Conservation (phyloP, 495 filamentous ascomycete genomes). For the Lindgomyces ingoldianus region DNA sequence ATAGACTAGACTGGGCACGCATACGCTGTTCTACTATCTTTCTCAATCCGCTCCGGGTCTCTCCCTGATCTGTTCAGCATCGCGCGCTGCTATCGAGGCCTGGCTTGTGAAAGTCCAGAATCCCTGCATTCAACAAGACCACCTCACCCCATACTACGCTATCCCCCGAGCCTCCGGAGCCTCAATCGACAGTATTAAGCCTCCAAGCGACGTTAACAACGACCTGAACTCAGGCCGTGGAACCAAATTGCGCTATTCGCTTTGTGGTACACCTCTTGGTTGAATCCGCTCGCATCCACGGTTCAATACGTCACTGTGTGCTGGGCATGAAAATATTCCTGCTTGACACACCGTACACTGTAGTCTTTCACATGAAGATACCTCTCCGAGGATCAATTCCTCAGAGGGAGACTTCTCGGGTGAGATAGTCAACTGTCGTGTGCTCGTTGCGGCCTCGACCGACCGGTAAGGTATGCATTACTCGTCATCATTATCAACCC, state of each 20-base stretch:
- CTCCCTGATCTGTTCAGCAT: conserved; percentile 6
- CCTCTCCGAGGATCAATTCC: conserved; percentile 1
- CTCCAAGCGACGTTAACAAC: neutral
- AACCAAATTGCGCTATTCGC: neutral
- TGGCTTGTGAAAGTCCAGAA: conserved; percentile 1
- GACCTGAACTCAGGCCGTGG: neutral
- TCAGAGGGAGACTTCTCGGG: conserved; percentile 5
- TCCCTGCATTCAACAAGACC: conserved; percentile 30
- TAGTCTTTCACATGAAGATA: conserved; percentile 26
- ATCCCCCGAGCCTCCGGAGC: neutral
- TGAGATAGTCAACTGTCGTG: conserved; percentile 13
- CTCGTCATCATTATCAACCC: neutral
- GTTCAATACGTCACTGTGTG: conserved; percentile 18
- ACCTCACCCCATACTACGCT: conserved; percentile 14
- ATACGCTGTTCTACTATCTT: neutral
- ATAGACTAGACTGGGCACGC: conserved; percentile 1
- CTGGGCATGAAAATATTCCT: neutral
- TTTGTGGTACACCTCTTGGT: neutral
- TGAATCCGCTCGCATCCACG: neutral
- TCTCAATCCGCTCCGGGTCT: neutral
- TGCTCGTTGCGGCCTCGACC: conserved; percentile 3
- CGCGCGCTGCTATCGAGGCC: neutral
- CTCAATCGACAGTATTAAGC: neutral
- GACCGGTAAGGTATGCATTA: neutral
- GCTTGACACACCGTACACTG: neutral